Base-by-base conservation (phyloP, 768 basidiomycete species). In the Tricholoma bakamatsutake region DNA sequence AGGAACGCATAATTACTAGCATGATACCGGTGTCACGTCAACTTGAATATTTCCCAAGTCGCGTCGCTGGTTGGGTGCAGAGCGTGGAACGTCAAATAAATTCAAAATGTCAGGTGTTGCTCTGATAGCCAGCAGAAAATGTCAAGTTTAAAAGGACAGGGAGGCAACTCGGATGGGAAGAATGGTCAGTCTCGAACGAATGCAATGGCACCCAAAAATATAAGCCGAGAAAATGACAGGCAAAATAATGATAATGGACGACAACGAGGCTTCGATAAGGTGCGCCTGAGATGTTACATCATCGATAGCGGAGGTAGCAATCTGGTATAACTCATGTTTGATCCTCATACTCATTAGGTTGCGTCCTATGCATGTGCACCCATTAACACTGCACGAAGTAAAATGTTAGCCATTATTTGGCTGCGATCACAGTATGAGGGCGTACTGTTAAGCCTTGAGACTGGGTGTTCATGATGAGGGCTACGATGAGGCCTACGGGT, bases 401-500 rank as follows among this genome's bases (percentile, higher is more conserved):
- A 6, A 48, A 12, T 2, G 28, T n/a, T n/a, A 30, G 45, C 5
- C 6, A 4, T 42, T 39, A 24, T 12, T 10, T 18, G 18, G 7
- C 17, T 3, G 15, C 18, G 15, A 30, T 24, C 21, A 42, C 17
- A 7, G n/a, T 2, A n/a, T n/a, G 40, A 17, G 5, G 43, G 56
- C 59, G 11, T 56, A 65, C 64, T 42, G 52, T 59, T 57, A 65
- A 60, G 52, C 42, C 55, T 12, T 62, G 58, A 45, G 86, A 76
- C 66, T 76, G 82, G 59, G 90, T 92, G 78, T 94, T 93, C 88
- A 96, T 91, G 77, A 96, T 96, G 45, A 97, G 84, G 13, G 94
- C 93, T 60, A 96, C 93, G 66, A 96, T 96, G 59, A 96, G 82
- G 58, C 87, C 60, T 50, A 30, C 21, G 21, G 30, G 43, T 18